These are phyloP conservation scores for Plantago ovata DNA, from an alignment of 257 asterid species.

Conservation along the genomic window DNA sequence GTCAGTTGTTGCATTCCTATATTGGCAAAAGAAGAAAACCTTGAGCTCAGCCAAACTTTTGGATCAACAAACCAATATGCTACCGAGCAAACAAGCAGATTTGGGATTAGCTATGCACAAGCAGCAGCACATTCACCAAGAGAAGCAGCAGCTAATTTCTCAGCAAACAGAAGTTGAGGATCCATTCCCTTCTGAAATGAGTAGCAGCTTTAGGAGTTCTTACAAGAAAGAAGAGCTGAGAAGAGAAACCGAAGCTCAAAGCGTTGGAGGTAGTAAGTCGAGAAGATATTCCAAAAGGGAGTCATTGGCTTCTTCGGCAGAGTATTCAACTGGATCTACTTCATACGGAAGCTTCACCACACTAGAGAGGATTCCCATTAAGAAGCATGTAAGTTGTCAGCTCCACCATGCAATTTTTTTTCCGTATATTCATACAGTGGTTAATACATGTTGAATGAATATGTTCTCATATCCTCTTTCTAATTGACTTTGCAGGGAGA, in stretches of 20 bases:
- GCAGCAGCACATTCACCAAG: slow-evolving; percentile 14
- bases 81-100: slow-evolving; percentile 17
- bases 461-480: not conserved
- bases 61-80: no score
- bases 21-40: slow-evolving; percentile 18
- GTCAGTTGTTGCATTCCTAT: slow-evolving; percentile 26
- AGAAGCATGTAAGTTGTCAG: slow-evolving; percentile 53
- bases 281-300: slow-evolving; percentile 45
- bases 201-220: slow-evolving; percentile 65
- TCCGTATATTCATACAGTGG: not conserved
- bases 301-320: slow-evolving; percentile 58
- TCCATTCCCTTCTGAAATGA: slow-evolving; percentile 63
- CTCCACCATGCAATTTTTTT: not conserved
- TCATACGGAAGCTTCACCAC: slow-evolving; percentile 98
- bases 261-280: slow-evolving; percentile 32
- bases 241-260: slow-evolving; percentile 44
- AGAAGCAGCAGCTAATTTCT: slow-evolving; percentile 25
- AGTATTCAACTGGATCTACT: slow-evolving; percentile 38
- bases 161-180: slow-evolving; percentile 38
- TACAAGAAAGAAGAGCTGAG: slow-evolving; percentile 25
- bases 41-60: not conserved
- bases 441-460: no score
- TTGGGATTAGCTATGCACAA: no score
- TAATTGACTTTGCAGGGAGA: slow-evolving; percentile 55
- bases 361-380: slow-evolving; percentile 59